A percentile compares a stretch with the other conserved stretches of the same genome.
These are phyloP conservation scores for Suhomyces prunicola DNA, from an alignment of 805 yeast genomes.

Conservation along the genomic window DNA sequence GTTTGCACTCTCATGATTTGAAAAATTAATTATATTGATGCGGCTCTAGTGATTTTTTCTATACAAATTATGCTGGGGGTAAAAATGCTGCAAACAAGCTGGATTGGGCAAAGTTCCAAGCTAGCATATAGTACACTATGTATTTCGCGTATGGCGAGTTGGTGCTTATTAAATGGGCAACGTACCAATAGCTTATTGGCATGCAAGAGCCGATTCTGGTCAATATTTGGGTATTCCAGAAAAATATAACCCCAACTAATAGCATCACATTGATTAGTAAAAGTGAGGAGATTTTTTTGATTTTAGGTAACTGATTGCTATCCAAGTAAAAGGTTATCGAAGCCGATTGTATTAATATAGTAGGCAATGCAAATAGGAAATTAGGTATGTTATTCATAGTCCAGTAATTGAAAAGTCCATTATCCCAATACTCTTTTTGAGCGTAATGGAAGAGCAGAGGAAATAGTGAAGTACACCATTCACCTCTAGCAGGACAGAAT, in stretches of 20 bases:
- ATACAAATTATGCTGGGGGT: conserved; percentile 74
- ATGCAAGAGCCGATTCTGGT: conserved; percentile 75
- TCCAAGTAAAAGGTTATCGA: conserved; percentile 39
- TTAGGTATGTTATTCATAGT: conserved; percentile 77
- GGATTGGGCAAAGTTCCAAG: conserved; percentile 71
- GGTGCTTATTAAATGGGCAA: conserved; percentile 37
- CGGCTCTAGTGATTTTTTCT: background rate
- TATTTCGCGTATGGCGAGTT: conserved; percentile 14
- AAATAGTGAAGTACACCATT: conserved; percentile 65
- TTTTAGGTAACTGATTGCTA: conserved; percentile 29
- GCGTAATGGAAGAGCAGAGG: conserved; percentile 69
- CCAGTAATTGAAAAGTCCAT: conserved; percentile 83
- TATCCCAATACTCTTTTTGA: conserved; percentile 80
- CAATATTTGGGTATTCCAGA: conserved; percentile 85
- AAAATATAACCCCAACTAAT: conserved; percentile 48
- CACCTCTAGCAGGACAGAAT: conserved; percentile 71
- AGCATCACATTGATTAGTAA: conserved; percentile 42
- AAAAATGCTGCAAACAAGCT: conserved; percentile 75
- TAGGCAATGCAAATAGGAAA: conserved; percentile 73
- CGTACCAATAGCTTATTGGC: conserved; percentile 74
- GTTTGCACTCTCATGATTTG: conserved; percentile 3
- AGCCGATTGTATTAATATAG: conserved; percentile 43
- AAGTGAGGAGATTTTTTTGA: conserved; percentile 34
- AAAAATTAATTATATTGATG: background rate
- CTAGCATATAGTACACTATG: conserved; percentile 44